Evolutionary conservation across 441 rosid genomes (phyloP), one percentile per base, ranked within the genome.

Genomic region (Mallotus japonicus): DNA sequence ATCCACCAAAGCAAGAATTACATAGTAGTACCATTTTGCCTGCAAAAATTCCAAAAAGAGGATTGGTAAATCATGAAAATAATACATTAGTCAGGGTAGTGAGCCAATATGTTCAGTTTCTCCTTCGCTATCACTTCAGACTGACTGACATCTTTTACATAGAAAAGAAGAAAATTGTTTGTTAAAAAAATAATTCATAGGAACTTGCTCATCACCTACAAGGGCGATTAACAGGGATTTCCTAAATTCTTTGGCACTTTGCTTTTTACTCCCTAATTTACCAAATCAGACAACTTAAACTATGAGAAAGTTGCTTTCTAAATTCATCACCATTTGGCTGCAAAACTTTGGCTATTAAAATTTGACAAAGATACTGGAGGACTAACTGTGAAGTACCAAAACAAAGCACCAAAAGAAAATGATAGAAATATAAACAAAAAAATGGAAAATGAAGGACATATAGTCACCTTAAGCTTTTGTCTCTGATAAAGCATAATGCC

Each of bases 21-120:
- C 69, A 74, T 95, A 95, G 73, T 87, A 78, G 80, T 89, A 95
- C 99, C 96, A 95, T 78, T 89, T 92, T n/a, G 88, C 96, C 97
- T 91, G 91, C 80, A 87, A 40, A 82, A 78, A 13, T 76, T 78
- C 71, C 68, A 54, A 76, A 75, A 9, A 61, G 32, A 49, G 47
- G 28, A 37, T 28, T 42, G 16, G 42, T 24, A 40, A 59, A 37
- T 40, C 22, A 65, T 57, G 14, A 62, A 67, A 32, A 50, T 34
- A 51, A 61, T 49, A 47, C 49, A 76, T 16, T 16, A 70, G 4
- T 46, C 14, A 67, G 62, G 49, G 12, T 9, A n/a, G 37, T 64
- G 46, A 73, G 44, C 19, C 53, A 42, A 40, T 34, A 19, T 44
- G 14, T 65, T 67, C 59, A 46, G 56, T 50, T 34, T 40, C 67